These are phyloP conservation scores for Liquidambar formosana DNA, from an alignment of 164 flowering plant genomes.

Conservation along the genomic window DNA sequence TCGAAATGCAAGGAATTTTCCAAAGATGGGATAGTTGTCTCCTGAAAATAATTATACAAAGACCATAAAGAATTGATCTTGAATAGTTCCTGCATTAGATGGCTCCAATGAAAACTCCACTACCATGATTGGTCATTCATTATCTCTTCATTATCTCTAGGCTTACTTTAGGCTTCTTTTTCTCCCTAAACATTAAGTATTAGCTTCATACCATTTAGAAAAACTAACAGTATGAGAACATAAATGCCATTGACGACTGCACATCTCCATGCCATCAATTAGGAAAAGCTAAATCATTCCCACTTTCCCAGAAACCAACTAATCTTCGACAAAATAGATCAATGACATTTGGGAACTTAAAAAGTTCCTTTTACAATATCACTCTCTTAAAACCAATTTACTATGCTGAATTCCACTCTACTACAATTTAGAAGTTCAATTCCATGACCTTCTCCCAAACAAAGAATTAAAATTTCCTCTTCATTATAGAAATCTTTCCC, in stretches of 20 bases:
- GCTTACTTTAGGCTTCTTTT: neutral
- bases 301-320: neutral
- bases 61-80: no score
- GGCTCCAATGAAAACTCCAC: no score
- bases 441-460: neutral
- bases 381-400: neutral
- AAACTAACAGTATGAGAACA: neutral
- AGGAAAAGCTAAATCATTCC: neutral
- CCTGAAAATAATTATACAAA: no score
- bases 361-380: neutral
- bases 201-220: neutral
- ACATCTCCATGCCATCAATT: neutral
- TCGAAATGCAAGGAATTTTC: no score
- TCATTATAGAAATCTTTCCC: neutral
- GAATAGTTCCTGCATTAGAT: no score
- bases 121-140: neutral
- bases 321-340: neutral
- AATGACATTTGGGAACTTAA: neutral
- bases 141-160: neutral
- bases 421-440: neutral
- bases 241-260: neutral
- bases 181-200: neutral
- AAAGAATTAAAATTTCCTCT: neutral
- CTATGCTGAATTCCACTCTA: neutral
- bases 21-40: no score